Percentiles rank a stretch among this genome's conserved stretches.
Conservation (phyloP, 441 rosid genomes). For the Erysimum cheiri region DNA sequence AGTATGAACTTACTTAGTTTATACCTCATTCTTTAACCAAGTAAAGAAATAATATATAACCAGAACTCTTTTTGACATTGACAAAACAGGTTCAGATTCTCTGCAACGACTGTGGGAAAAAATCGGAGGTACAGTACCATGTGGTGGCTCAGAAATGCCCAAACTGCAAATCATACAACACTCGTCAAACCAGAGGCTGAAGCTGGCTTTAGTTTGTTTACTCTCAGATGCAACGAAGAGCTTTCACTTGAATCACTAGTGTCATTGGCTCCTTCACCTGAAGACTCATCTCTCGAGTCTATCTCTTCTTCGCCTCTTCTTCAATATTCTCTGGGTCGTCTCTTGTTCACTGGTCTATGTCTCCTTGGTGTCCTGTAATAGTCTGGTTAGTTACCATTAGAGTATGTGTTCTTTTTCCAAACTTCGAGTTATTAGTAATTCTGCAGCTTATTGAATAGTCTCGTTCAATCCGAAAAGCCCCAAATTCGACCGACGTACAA, state of each 20-base stretch:
- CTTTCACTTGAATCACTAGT: constrained; percentile 14
- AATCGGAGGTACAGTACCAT: constrained; percentile 66
- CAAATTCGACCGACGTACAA: not conserved
- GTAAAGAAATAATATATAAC: not conserved
- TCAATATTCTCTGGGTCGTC: constrained; percentile 12
- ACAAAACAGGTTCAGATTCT: constrained; percentile 76
- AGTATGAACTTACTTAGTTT: not conserved
- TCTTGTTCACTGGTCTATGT: not conserved
- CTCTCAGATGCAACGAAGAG: constrained; percentile 13
- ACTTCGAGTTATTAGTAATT: not conserved
- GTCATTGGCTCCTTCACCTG: constrained; percentile 14
- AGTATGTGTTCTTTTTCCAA: constrained; percentile 8
- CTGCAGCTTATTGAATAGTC: not conserved
- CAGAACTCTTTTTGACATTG: not conserved
- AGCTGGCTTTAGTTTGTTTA: constrained; percentile 4
- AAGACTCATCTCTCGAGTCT: constrained; percentile 1
- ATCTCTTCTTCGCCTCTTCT: not conserved
- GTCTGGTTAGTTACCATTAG: not conserved
- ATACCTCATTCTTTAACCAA: not conserved
- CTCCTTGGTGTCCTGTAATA: constrained; percentile 8
- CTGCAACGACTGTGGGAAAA: constrained; percentile 83
- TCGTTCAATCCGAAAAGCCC: not conserved
- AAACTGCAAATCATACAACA: constrained; percentile 87
- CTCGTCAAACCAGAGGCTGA: constrained; percentile 75
- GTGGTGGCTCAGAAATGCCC: constrained; percentile 77